Evolutionary conservation across 148 eudicot genomes (phyloP), one percentile per base, ranked within the genome.

Genomic region (Agrostemma githago): DNA sequence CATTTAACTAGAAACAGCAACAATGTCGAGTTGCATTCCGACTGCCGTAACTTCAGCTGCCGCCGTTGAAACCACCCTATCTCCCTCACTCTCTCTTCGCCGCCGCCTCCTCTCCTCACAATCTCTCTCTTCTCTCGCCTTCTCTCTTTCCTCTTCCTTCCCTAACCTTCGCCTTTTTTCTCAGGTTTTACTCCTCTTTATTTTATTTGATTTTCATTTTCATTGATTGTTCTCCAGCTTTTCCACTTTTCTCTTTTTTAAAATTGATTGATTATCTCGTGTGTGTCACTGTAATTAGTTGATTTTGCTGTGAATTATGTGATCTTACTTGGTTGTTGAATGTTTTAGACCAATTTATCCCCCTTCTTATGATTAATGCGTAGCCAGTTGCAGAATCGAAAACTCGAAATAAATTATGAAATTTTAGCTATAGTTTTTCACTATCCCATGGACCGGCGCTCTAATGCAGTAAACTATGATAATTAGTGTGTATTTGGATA

Each of bases 121-220:
- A 62, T 41, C 76, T 54, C 79, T 71, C 79, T 79, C 76, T 14
- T 75, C 56, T 11, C 56, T 11, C 56, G 16, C 56, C 56, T 51
- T 51, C 73, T 41, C 76, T 62, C 79, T 71, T 75, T 79, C 76
- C 20, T 75, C 82, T 57, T 79, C 79, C 43, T 74, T 63, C 9
- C 65, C 66, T 48, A 70, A 70, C 20, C 82, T 75, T 3, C 82
- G 74, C 61, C 75, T 74, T 5, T 70, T 46, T 57, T 65, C 79
- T 43, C 75, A 64, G 79, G 82, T 75, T 74, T 40, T 15, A 14
- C 17, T 14, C 43, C 4, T 20, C 3, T 43, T 8, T 20, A n/a
- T 46, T 34, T 2, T 26, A 9, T 54, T n/a, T n/a, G n/a, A n/a
- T n/a, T n/a, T n/a, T n/a, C n/a, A n/a, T n/a, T n/a, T 21, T 68